Percentiles rank a stretch among this genome's conserved stretches.
phyloP scores from a whole-genome alignment of 2,329 filamentous ascomycete genomes.

The Domatiomyces globalis region DNA sequence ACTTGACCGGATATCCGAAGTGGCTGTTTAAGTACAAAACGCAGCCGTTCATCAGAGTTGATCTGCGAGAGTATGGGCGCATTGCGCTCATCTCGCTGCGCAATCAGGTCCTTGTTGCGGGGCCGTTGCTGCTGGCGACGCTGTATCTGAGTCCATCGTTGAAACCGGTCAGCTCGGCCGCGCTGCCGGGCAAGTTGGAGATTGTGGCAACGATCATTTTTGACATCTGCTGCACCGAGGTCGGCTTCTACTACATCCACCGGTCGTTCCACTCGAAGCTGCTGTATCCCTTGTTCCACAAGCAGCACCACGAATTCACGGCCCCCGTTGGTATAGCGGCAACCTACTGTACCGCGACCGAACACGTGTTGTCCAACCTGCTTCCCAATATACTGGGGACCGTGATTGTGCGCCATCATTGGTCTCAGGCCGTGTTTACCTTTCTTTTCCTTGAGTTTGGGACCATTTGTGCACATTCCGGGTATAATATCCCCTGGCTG shows the following conservation, averaged over 20 bases:
- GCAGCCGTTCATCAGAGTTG: background rate
- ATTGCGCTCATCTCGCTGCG: slow-evolving; percentile 4
- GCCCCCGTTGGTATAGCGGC: slow-evolving; percentile 8
- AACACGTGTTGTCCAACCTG: slow-evolving; percentile 6
- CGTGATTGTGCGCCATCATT: slow-evolving; percentile 7
- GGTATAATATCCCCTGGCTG: slow-evolving; percentile 8
- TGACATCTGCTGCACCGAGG: slow-evolving; percentile 10
- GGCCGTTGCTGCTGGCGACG: slow-evolving; percentile 1
- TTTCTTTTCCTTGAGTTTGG: slow-evolving; percentile 7
- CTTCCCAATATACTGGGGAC: slow-evolving; percentile 5
- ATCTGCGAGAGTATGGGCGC: background rate
- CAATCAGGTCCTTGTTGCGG: slow-evolving; percentile 6
- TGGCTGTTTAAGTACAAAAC: slow-evolving; percentile 1
- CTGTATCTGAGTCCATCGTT: background rate
- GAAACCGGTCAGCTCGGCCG: background rate
- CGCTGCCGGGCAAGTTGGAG: background rate
- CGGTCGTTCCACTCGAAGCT: slow-evolving; percentile 7
- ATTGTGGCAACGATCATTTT: background rate
- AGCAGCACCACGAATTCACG: slow-evolving; percentile 10
- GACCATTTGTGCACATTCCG: slow-evolving; percentile 8
- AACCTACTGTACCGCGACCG: slow-evolving; percentile 6
- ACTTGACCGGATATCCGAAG: background rate
- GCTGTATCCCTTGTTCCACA: slow-evolving; percentile 9
- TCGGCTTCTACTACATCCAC: slow-evolving; percentile 13
- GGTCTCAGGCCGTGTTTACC: slow-evolving; percentile 7